These are phyloP conservation scores for Backusella westeae DNA, from an alignment of 192 early-diverging fungal species.

Conservation along the genomic window DNA sequence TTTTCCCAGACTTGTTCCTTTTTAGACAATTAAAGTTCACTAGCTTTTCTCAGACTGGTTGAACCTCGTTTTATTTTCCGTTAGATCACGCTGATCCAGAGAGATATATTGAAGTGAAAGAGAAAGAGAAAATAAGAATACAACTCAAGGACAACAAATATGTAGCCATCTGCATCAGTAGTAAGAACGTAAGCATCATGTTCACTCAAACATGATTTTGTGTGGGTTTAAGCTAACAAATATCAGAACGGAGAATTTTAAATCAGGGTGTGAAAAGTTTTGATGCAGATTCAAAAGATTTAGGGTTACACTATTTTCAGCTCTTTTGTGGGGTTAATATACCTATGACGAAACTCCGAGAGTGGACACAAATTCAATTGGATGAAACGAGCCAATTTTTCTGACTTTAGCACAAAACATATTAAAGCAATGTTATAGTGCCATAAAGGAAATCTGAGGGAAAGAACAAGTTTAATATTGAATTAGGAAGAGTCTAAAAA, in stretches of 20 bases:
- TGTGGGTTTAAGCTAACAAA: neutral
- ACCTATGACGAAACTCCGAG: neutral
- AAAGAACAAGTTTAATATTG: neutral
- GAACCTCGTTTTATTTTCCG: conserved; percentile 1
- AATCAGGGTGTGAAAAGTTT: neutral
- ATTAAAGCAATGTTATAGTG: neutral
- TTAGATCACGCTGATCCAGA: neutral
- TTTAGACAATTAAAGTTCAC: neutral
- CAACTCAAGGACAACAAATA: neutral
- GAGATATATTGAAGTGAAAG: neutral
- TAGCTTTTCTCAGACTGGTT: neutral
- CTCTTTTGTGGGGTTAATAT: neutral
- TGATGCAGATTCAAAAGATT: neutral
- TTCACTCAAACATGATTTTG: neutral
- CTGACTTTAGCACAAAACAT: neutral
- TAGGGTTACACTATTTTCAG: neutral
- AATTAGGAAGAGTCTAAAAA: neutral
- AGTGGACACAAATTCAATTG: neutral
- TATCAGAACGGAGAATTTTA: conserved; percentile 6
- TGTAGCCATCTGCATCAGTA: neutral
- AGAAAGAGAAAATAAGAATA: neutral
- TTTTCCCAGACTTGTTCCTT: conserved; percentile 8
- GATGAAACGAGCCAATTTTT: neutral
- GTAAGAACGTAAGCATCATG: neutral
- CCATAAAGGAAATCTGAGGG: neutral